Percentiles rank a stretch among this genome's conserved stretches.
These are phyloP conservation scores for Tricholoma terreum DNA, from an alignment of 768 basidiomycete genomes.

Conservation along the genomic window DNA sequence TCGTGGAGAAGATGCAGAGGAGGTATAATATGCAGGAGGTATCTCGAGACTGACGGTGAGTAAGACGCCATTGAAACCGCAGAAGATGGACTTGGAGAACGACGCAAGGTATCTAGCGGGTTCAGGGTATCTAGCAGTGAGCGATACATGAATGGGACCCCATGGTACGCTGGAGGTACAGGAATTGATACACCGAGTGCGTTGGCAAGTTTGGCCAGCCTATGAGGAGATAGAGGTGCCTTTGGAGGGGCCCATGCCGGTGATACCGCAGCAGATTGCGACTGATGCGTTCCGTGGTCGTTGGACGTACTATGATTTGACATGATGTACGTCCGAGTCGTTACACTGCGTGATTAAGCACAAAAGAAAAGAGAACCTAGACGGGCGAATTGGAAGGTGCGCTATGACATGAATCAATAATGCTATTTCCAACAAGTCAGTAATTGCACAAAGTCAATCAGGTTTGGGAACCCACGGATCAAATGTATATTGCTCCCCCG, in stretches of 20 bases:
- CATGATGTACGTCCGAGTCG: constrained; percentile 18
- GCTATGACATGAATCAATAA: not conserved
- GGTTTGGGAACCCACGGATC: not conserved
- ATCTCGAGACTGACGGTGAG: constrained; percentile 54
- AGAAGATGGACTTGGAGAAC: constrained; percentile 52
- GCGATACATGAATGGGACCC: constrained; percentile 29
- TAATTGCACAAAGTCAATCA: not conserved
- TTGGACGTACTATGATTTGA: constrained; percentile 18
- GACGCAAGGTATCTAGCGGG: constrained; percentile 37
- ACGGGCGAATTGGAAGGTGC: not conserved
- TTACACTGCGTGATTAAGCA: not conserved
- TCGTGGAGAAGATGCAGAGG: constrained; percentile 71
- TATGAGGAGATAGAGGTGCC: constrained; percentile 69
- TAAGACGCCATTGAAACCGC: constrained; percentile 35
- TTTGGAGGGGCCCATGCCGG: constrained; percentile 64
- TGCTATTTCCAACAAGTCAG: not conserved
- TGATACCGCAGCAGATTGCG: constrained; percentile 26
- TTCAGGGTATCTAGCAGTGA: constrained; percentile 33
- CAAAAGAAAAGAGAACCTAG: not conserved
- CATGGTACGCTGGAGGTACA: constrained; percentile 47
- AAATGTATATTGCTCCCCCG: not conserved
- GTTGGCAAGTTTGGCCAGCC: constrained; percentile 81
- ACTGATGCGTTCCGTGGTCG: constrained; percentile 21
- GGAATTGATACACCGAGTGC: constrained; percentile 81
- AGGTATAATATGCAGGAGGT: constrained; percentile 81